Conservation (phyloP, 2,329 filamentous ascomycete genomes). For the Samsoniella hepiali region DNA sequence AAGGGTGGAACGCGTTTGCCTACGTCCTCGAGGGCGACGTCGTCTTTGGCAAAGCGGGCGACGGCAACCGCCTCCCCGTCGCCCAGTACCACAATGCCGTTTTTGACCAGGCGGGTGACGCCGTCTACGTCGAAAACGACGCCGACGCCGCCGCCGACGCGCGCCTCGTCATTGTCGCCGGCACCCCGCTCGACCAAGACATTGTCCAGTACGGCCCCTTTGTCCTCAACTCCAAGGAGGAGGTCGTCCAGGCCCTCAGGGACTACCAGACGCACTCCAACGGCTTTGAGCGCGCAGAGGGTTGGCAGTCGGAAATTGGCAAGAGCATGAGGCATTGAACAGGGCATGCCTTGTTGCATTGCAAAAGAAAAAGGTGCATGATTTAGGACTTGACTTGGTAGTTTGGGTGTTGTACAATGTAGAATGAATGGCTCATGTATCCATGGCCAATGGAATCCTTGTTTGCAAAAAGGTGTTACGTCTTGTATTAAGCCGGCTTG, state of each 20-base stretch:
- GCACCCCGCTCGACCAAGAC: slow-evolving; percentile 74
- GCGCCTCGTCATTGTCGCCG: slow-evolving; percentile 69
- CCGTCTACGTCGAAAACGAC: slow-evolving; percentile 67
- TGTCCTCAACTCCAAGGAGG: slow-evolving; percentile 68
- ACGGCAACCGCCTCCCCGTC: slow-evolving; percentile 46
- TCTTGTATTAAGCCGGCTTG: too few species aligned
- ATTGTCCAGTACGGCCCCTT: slow-evolving; percentile 85
- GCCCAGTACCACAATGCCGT: slow-evolving; percentile 83
- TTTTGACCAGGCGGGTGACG: slow-evolving; percentile 76
- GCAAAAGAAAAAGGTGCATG: too few species aligned
- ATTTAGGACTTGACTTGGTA: too few species aligned
- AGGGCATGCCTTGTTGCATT: too few species aligned
- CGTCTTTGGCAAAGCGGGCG: slow-evolving; percentile 54
- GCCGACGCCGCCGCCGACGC: slow-evolving; percentile 58
- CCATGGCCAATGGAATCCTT: too few species aligned
- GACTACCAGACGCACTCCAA: slow-evolving; percentile 72
- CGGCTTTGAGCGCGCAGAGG: slow-evolving; percentile 74
- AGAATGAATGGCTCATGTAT: too few species aligned
- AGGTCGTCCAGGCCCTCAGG: slow-evolving; percentile 71
- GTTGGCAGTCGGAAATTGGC: slow-evolving; percentile 84
- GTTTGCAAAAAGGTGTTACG: too few species aligned
- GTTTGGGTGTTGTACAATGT: too few species aligned
- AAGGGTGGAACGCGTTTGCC: slow-evolving; percentile 84
- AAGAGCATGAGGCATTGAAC: slow-evolving; percentile 59
- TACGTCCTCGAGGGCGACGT: slow-evolving; percentile 78